Conservation (phyloP, 73 alveolate species). For the Effrenium voratum region DNA sequence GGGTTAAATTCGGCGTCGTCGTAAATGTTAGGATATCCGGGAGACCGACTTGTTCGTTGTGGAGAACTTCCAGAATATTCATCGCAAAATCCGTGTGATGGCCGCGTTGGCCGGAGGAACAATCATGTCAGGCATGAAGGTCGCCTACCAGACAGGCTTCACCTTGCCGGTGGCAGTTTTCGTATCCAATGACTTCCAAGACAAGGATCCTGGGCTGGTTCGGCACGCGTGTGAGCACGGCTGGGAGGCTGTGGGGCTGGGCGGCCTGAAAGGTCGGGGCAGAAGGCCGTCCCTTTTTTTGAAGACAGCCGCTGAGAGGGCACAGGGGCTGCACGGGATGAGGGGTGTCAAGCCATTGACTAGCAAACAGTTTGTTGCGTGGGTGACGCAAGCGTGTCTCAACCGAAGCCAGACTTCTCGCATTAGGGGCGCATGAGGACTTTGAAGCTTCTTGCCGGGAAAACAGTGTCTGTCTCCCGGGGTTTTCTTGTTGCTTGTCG, state of each 20-base stretch:
- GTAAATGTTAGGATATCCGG: constrained; percentile 33
- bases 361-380: background rate
- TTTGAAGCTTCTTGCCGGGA: background rate
- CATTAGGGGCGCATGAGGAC: background rate
- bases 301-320: background rate
- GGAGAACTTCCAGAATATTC: background rate
- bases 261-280: background rate
- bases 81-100: background rate
- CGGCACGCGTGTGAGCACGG: too few species aligned
- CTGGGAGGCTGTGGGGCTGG: too few species aligned
- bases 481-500: background rate
- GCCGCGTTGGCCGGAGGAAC: background rate
- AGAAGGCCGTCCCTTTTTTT: background rate
- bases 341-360: background rate
- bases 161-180: too few species aligned
- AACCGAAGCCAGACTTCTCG: background rate
- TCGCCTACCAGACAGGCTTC: background rate
- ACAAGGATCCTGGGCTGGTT: background rate
- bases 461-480: background rate
- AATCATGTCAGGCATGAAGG: background rate
- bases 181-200: background rate
- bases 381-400: background rate
- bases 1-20: too few species aligned
- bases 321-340: too few species aligned
- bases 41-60: background rate